Base-by-base conservation (phyloP, 2,329 filamentous ascomycete genomes). In the Monosporascus sp. region DNA sequence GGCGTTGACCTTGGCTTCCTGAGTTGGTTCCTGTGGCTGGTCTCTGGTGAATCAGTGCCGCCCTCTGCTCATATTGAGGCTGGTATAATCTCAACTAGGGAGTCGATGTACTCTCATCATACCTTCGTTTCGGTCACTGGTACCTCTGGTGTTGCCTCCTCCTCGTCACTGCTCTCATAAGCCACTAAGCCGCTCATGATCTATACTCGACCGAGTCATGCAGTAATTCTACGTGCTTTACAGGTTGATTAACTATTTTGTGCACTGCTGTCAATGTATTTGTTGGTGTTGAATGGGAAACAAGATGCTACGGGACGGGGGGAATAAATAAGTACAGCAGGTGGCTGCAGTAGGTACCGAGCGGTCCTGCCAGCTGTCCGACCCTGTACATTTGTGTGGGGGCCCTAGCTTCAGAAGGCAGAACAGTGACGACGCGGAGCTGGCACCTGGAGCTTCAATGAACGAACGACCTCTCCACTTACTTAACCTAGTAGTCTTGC, bases 151-250 rank as follows among this genome's bases (percentile, higher is more conserved):
- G 43, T 46, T 51, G 65, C 66, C 49, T 68, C 65, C 44, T 69
- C 67, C 35, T 69, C 67, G 40, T 68, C 65, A 46, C 66, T 68
- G 46, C 67, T 69, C 46, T 66, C 66, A 48, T 69, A 69, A 38
- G 58, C 59, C 17, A 69, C 67, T 19, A 69, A 58, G 40, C 61
- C 65, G 20, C 58, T 58, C 62, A 65, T 64, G 37, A 40, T 56
- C 37, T 11, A 17, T 26, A 16, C 7, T 40, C n/a, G 19, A 6
- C 14, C 14, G 22, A 46, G 7, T 22, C 43, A 46, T 22, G 20
- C 24, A 17, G 6, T 7, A 8, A 27, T 35, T 5, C 31, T 35
- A 35, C 31, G 31, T 14, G 31, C 9, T 35, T 14, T 9, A 35
- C 31, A 35, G 14, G 2, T 35, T 14, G 31, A 35, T 35, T 35